A percentile compares a stretch with the other conserved stretches of the same genome.
phyloP scores from a whole-genome alignment of 2,329 filamentous ascomycete genomes.

The Neophaeococcomyces mojaviensis region DNA sequence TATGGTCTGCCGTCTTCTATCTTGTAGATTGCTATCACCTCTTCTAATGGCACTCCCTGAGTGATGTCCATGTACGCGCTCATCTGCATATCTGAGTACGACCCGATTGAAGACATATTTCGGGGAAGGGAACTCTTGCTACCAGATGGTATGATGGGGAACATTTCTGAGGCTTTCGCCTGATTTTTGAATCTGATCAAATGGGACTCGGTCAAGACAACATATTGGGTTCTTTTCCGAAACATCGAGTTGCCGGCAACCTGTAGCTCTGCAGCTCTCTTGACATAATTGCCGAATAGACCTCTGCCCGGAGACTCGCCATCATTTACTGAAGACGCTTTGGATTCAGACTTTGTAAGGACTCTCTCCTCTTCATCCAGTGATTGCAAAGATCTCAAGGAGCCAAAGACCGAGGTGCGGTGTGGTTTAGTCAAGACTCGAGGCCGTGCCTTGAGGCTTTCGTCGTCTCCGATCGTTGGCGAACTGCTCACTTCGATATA shows the following conservation, averaged over 20 bases:
- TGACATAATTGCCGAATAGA: conserved; percentile 41
- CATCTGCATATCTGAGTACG: conserved; percentile 54
- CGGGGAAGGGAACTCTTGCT: conserved; percentile 39
- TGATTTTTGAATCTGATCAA: conserved; percentile 63
- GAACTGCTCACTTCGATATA: conserved; percentile 25
- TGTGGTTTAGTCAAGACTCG: conserved; percentile 38
- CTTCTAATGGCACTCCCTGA: conserved; percentile 51
- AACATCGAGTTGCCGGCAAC: conserved; percentile 59
- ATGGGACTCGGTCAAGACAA: conserved; percentile 63
- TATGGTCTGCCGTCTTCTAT: conserved; percentile 60
- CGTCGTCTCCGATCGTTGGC: conserved; percentile 25
- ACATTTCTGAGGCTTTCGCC: conserved; percentile 56
- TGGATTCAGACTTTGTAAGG: conserved; percentile 43
- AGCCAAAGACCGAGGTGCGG: conserved; percentile 53
- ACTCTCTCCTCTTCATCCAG: conserved; percentile 47
- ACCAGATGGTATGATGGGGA: conserved; percentile 43
- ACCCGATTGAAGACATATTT: conserved; percentile 54
- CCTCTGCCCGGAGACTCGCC: conserved; percentile 32
- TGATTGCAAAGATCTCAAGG: conserved; percentile 47
- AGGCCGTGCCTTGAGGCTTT: conserved; percentile 30
- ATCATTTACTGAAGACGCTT: conserved; percentile 39
- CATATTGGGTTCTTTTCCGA: conserved; percentile 64
- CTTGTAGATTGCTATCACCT: conserved; percentile 60
- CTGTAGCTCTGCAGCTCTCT: conserved; percentile 63
- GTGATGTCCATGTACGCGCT: conserved; percentile 49